A percentile compares a stretch with the other conserved stretches of the same genome.
Conservation (phyloP, 2,329 filamentous ascomycete genomes). For the Gremmenia infestans region DNA sequence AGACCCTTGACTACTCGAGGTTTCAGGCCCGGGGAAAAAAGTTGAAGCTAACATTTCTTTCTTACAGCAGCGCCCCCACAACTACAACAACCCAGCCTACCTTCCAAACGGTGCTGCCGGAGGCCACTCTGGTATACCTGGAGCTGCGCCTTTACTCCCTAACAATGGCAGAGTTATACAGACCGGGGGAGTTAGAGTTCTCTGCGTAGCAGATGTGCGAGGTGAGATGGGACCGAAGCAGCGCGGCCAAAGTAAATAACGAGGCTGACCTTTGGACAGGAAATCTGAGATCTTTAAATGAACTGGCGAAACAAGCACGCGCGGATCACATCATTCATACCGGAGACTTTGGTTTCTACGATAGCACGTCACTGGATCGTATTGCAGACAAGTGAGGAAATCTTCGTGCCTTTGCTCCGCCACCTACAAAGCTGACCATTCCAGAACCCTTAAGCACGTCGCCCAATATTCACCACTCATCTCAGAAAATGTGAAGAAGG, state of each 20-base stretch:
- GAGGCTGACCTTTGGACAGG: constrained; percentile 48
- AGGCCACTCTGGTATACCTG: constrained; percentile 43
- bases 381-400: constrained; percentile 89
- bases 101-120: constrained; percentile 57
- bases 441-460: constrained; percentile 92
- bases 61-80: constrained; percentile 31
- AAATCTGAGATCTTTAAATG: constrained; percentile 91
- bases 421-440: constrained; percentile 24
- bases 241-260: neutral
- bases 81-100: constrained; percentile 39
- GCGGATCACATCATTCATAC: constrained; percentile 98
- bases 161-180: constrained; percentile 65
- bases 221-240: constrained; percentile 40
- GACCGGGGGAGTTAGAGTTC: constrained; percentile 59
- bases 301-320: constrained; percentile 88
- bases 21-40: neutral
- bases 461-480: constrained; percentile 97
- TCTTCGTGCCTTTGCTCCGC: constrained; percentile 3
- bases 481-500: constrained; percentile 67
- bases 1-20: neutral
- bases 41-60: constrained; percentile 19
- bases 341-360: constrained; percentile 98
- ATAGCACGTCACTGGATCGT: constrained; percentile 88
- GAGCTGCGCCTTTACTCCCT: constrained; percentile 59
- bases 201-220: constrained; percentile 69